Percentiles rank a stretch among this genome's conserved stretches.
Evolutionary conservation across 768 basidiomycete genomes (phyloP).

Genomic region (Mycena albidolilacea): DNA sequence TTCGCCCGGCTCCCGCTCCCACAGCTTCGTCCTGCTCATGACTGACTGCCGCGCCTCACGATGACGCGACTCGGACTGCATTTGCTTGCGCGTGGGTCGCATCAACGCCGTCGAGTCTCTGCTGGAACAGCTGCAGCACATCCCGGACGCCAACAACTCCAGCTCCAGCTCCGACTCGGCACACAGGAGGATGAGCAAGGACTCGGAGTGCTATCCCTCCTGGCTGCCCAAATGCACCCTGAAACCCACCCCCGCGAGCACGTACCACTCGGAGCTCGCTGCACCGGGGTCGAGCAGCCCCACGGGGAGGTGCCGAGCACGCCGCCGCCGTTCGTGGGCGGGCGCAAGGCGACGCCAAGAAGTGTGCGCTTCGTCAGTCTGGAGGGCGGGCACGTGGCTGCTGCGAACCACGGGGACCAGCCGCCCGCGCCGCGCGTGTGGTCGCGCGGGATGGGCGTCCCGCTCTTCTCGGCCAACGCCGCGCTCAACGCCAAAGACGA

Average conservation of each 20-base stretch:
- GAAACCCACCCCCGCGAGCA: conserved; percentile 82
- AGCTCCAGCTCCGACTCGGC: too few species aligned
- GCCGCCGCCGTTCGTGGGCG: conserved; percentile 59
- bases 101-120: too few species aligned
- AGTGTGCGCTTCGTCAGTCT: conserved; percentile 87
- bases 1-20: too few species aligned
- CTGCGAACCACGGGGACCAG: conserved; percentile 41
- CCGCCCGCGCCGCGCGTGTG: conserved; percentile 63
- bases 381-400: conserved; percentile 62
- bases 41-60: too few species aligned
- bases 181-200: neutral
- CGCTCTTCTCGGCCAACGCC: conserved; percentile 45
- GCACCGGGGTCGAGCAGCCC: conserved; percentile 33
- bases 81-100: too few species aligned
- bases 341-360: conserved; percentile 85
- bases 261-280: conserved; percentile 65
- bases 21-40: too few species aligned
- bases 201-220: conserved; percentile 81
- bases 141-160: too few species aligned
- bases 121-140: too few species aligned
- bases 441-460: conserved; percentile 68
- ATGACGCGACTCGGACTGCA: too few species aligned
- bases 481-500: conserved; percentile 35
- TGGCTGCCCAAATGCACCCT: conserved; percentile 88
- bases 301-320: neutral